Conservation (phyloP, 192 early-diverging fungal species). For the Funneliformis geosporum region DNA sequence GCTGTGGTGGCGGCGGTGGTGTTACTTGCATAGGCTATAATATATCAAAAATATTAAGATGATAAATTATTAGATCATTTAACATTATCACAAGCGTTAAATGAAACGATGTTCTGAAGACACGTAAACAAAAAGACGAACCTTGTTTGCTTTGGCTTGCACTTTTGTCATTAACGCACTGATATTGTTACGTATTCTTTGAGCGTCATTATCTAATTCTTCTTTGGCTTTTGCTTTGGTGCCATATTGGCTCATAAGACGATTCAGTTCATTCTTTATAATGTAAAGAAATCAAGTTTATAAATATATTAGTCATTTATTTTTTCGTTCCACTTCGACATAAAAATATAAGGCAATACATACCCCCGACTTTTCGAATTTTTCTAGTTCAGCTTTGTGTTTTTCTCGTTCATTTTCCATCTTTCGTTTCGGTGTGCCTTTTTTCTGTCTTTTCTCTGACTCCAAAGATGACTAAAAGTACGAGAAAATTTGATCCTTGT, state of each 20-base stretch:
- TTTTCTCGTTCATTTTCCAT: neutral
- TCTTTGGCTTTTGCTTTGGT: constrained; percentile 11
- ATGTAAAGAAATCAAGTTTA: neutral
- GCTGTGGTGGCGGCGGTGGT: too few species aligned
- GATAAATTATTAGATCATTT: neutral
- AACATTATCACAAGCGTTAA: neutral
- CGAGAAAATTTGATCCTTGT: neutral
- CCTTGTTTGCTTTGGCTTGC: too few species aligned
- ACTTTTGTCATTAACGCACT: neutral
- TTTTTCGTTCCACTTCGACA: neutral
- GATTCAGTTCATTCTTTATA: constrained; percentile 1
- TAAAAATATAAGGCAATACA: neutral
- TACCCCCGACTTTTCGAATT: neutral
- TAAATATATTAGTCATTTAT: neutral
- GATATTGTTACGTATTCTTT: neutral
- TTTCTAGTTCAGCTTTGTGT: constrained; percentile 1
- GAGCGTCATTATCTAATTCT: neutral
- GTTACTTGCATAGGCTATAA: neutral
- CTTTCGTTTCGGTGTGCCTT: neutral
- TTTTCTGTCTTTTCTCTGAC: neutral
- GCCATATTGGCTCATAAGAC: constrained; percentile 12
- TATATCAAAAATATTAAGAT: neutral
- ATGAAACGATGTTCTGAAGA: neutral
- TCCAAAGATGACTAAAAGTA: neutral
- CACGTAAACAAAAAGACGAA: neutral